Base-by-base conservation (phyloP, 2,329 filamentous ascomycete species). In the Colletotrichum liaoningense region DNA sequence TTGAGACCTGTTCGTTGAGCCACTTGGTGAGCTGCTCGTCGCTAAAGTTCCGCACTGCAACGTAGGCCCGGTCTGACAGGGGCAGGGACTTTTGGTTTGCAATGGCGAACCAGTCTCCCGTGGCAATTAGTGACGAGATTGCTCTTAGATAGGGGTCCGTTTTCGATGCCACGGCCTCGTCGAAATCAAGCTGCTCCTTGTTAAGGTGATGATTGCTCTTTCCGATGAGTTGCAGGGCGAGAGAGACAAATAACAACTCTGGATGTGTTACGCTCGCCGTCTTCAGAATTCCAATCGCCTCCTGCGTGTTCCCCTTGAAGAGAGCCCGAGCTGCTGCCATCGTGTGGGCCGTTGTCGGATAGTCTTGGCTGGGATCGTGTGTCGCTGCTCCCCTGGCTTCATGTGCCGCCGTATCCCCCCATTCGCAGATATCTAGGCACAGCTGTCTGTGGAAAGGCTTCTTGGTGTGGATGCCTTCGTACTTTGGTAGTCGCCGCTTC, bases 111-210 rank as follows among this genome's bases (percentile, higher is more conserved):
- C 94, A 97, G 80, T 95, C 89, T 5, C 93, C 92, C 0, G 92
- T 94, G 11, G 92, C 91, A 74, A 97, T 93, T 76, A 94, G 91
- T 3, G 92, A 91, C 28, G 94, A 94, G 60, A 97, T 93, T 6
- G 93, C 94, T 68, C 94, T 92, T 28, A 97, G 88, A 79, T 95
- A 96, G 0, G 94, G 92, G 77, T 97, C 93, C 0, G 92, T 91
- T 74, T 93, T 89, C 72, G 88, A 90, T 30, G 91, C 89, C 16
- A 90, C 85, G 2, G 84, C 84, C 69, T 89, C 88, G 79, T 91
- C 89, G 77, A 91, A 89, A 76, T 91, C 89, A 28, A 91, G 84
- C 73, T 88, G 84, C 74, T 87, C 85, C 74, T 86, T 86, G 55
- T 82, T 82, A 4, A 84, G 76, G 54, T 82, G 81, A 58, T 82